Evolutionary conservation across 2,329 filamentous ascomycete species (phyloP), one percentile per base, ranked within the genome.

Genomic region (Claviceps africana): DNA sequence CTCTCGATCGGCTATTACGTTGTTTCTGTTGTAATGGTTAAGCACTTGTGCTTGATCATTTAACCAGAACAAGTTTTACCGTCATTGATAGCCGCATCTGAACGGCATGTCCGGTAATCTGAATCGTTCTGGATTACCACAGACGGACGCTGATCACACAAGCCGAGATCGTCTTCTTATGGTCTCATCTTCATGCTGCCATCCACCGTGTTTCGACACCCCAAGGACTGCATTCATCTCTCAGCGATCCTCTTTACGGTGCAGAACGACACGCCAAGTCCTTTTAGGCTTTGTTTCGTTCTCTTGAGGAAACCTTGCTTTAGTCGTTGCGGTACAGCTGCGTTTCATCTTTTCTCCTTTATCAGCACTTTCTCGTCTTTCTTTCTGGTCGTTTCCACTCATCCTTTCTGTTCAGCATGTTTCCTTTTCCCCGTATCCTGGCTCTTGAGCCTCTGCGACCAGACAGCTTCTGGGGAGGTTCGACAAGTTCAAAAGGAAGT

Each of bases 51-150:
- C 51, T 40, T 35, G 46, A 42, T 50, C 50, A 40, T 40, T 51
- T 28, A 55, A 47, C 35, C 48, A 50, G 44, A 46, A 48, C 46
- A 47, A 55, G 51, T 53, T 37, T 37, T 54, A 30, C 51, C 46
- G 19, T 57, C 55, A 56, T 59, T 28, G 45, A 58, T 22, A 55
- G 54, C 53, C 50, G 52, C 53, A 58, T 63, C 65, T 68, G 66
- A 66, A 70, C 64, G 67, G 67, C 67, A 68, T 60, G 65, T 60
- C 67, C 64, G 67, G 66, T 69, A 60, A 62, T 63, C 57, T 60
- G 58, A 42, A 47, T 53, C 30, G 53, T 49, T 51, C n/a, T n/a
- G 50, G 56, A 57, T 54, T 55, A 53, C 54, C 56, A 46, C 47
- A 48, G 3, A 33, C 30, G 17, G 31, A n/a, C n/a, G 1, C 8